A percentile compares a stretch with the other conserved stretches of the same genome.
These are phyloP conservation scores for Kazachstania bromeliacearum DNA, from an alignment of 805 yeast species.

Conservation along the genomic window DNA sequence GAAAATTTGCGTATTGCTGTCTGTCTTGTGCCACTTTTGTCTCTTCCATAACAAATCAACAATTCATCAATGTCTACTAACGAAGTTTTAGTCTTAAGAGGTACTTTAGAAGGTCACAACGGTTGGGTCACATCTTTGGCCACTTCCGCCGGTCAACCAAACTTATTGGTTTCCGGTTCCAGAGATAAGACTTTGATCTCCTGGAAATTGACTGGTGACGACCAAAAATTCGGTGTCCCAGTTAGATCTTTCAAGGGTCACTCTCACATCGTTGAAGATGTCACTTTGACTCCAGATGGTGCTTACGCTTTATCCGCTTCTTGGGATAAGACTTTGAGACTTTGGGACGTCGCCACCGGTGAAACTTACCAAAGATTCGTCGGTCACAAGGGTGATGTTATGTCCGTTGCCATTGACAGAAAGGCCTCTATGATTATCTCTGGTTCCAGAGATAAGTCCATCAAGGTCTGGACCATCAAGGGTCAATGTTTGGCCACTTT, in stretches of 20 bases:
- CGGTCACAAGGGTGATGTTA: conserved; percentile 96
- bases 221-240: conserved; percentile 95
- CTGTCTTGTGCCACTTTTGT: background rate
- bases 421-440: conserved; percentile 97
- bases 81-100: conserved; percentile 99
- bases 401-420: conserved; percentile 92
- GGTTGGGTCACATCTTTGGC: conserved; percentile 98
- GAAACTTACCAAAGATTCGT: conserved; percentile 88
- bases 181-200: conserved; percentile 97
- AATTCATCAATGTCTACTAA: conserved; percentile 48
- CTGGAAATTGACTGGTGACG: conserved; percentile 96
- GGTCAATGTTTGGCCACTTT: conserved; percentile 95
- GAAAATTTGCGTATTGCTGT: background rate
- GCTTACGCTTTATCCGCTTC: conserved; percentile 96
- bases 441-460: conserved; percentile 98
- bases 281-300: conserved; percentile 96
- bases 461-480: conserved; percentile 98
- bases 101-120: conserved; percentile 95
- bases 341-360: conserved; percentile 96
- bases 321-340: conserved; percentile 98
- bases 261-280: conserved; percentile 98
- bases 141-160: conserved; percentile 97
- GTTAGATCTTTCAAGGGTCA: conserved; percentile 96
- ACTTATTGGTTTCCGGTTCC: conserved; percentile 94
- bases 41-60: conserved; percentile 6